Percentiles rank a stretch among this genome's conserved stretches.
These are phyloP conservation scores for Beta lomatogona DNA, from an alignment of 179 eudicot species.

Conservation along the genomic window DNA sequence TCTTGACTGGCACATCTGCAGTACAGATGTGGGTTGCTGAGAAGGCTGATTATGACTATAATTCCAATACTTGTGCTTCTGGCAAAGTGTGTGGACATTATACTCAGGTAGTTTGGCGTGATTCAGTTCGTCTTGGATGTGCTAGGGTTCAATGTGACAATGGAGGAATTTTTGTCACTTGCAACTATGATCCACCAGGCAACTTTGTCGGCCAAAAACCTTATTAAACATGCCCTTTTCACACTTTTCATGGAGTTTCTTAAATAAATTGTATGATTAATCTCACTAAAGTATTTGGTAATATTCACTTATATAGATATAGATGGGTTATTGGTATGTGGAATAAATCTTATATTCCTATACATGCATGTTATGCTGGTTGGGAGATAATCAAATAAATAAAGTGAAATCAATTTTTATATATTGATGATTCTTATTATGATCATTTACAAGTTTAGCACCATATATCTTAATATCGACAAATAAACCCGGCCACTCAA, in stretches of 20 bases:
- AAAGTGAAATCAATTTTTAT: too few relatives aligned
- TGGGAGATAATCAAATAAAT: too few relatives aligned
- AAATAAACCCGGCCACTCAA: too few relatives aligned
- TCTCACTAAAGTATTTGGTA: background rate
- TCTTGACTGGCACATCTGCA: slow-evolving; percentile 25
- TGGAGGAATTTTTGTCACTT: slow-evolving; percentile 36
- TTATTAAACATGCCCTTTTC: slow-evolving; percentile 4
- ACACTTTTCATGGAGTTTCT: background rate
- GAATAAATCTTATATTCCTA: too few relatives aligned
- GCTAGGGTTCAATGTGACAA: slow-evolving; percentile 38
- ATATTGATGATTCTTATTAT: too few relatives aligned
- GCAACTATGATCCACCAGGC: slow-evolving; percentile 56
- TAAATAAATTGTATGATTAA: background rate
- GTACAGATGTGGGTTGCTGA: slow-evolving; percentile 51
- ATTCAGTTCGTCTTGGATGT: slow-evolving; percentile 37
- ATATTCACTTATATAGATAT: too few relatives aligned
- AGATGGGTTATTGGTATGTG: too few relatives aligned
- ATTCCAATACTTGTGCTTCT: slow-evolving; percentile 38
- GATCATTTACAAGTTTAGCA: too few relatives aligned
- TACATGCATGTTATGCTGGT: too few relatives aligned
- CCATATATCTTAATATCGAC: too few relatives aligned
- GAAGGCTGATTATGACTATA: slow-evolving; percentile 34
- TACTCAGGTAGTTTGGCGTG: slow-evolving; percentile 55
- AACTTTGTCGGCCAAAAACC: slow-evolving; percentile 39
- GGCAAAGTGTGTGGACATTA: slow-evolving; percentile 40